Percentiles rank a stretch among this genome's conserved stretches.
Conservation (phyloP, 139 green algal genomes). For the Closterium sp. region DNA sequence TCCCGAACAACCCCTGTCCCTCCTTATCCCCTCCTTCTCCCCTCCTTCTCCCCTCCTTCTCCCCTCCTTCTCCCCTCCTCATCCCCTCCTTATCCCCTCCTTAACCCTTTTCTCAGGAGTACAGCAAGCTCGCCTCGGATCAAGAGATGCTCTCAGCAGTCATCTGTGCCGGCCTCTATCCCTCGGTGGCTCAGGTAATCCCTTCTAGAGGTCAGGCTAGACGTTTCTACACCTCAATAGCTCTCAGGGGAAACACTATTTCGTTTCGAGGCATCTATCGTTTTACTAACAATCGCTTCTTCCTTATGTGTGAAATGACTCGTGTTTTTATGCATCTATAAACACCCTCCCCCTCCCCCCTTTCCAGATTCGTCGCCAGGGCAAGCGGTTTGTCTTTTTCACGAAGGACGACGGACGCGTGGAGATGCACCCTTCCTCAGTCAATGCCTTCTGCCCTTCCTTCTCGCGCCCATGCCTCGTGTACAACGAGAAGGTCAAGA, state of each 20-base stretch:
- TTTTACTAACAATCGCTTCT: too few relatives aligned
- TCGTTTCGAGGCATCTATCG: background rate
- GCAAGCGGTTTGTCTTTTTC: background rate
- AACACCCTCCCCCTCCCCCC: too few relatives aligned
- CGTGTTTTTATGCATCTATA: too few relatives aligned
- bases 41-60: too few relatives aligned
- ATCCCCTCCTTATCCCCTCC: too few relatives aligned
- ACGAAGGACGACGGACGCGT: constrained; percentile 13
- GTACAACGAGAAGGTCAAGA: constrained; percentile 82
- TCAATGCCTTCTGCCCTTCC: constrained; percentile 20
- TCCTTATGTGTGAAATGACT: too few relatives aligned
- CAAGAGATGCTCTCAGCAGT: constrained; percentile 68
- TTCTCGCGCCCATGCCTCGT: constrained; percentile 52
- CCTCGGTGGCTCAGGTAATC: constrained; percentile 65
- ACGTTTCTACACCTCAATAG: too few relatives aligned
- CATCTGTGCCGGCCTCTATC: constrained; percentile 77
- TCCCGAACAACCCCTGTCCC: too few relatives aligned
- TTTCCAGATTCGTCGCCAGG: background rate
- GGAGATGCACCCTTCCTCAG: constrained; percentile 42
- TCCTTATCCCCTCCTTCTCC: too few relatives aligned
- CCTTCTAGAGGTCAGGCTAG: too few relatives aligned
- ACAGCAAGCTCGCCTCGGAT: constrained; percentile 15
- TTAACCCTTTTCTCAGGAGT: constrained; percentile 8
- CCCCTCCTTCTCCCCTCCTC: too few relatives aligned
- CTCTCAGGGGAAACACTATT: too few relatives aligned